phyloP scores from a whole-genome alignment of 495 filamentous ascomycete genomes.

The Chlorociboria aeruginascens region DNA sequence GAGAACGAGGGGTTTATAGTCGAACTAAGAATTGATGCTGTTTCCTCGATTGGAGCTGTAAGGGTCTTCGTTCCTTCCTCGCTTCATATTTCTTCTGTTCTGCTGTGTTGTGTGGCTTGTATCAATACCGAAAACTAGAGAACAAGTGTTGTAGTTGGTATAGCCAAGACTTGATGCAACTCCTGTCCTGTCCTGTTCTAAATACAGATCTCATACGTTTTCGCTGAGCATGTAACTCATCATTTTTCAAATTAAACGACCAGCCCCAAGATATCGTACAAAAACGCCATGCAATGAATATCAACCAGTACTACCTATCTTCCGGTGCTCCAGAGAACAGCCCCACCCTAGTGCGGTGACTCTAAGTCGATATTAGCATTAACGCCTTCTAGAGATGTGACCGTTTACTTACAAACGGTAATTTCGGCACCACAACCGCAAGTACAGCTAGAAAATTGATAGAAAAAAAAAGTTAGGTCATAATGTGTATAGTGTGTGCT shows the following conservation, averaged over 20 bases:
- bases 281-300: slow-evolving; percentile 12
- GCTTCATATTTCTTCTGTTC: too few species aligned
- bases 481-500: slow-evolving; percentile 99
- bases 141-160: slow-evolving; percentile 5
- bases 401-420: slow-evolving; percentile 66
- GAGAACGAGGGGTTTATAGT: too few species aligned
- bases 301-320: slow-evolving; percentile 26
- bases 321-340: slow-evolving; percentile 51
- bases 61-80: too few species aligned
- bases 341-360: slow-evolving; percentile 58
- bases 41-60: too few species aligned
- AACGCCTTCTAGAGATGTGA: background rate
- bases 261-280: slow-evolving; percentile 18
- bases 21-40: too few species aligned
- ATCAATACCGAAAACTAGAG: background rate
- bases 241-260: slow-evolving; percentile 6
- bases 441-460: slow-evolving; percentile 92
- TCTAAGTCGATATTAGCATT: slow-evolving; percentile 30
- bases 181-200: slow-evolving; percentile 13
- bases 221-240: slow-evolving; percentile 6
- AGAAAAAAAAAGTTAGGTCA: slow-evolving; percentile 89
- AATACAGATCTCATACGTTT: slow-evolving; percentile 12
- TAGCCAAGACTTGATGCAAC: slow-evolving; percentile 16
- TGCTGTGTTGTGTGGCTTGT: too few species aligned
- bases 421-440: slow-evolving; percentile 86